Conservation (phyloP, 2,329 filamentous ascomycete species). For the Microdochium nivale region DNA sequence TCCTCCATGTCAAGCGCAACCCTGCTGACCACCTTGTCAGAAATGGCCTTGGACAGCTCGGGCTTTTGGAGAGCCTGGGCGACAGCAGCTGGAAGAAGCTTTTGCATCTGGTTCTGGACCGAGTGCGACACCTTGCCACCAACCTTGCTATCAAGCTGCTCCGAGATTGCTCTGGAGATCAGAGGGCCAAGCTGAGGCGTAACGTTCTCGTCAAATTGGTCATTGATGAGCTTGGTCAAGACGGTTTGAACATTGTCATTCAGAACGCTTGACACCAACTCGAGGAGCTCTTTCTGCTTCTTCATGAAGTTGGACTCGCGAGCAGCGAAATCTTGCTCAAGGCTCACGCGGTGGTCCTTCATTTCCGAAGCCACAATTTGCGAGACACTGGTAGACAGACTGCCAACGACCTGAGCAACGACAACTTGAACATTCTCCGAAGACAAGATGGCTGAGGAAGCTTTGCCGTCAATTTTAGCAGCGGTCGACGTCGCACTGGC, state of each 20-base stretch:
- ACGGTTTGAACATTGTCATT: slow-evolving; percentile 61
- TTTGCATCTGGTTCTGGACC: slow-evolving; percentile 66
- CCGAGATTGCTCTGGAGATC: slow-evolving; percentile 59
- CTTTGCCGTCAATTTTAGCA: slow-evolving; percentile 12
- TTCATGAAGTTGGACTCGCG: slow-evolving; percentile 43
- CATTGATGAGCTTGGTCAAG: slow-evolving; percentile 65
- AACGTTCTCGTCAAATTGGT: slow-evolving; percentile 66
- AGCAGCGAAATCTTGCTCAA: slow-evolving; percentile 53
- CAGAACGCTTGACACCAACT: slow-evolving; percentile 51
- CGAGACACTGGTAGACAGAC: slow-evolving; percentile 38
- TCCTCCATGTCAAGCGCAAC: slow-evolving; percentile 62
- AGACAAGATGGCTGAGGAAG: slow-evolving; percentile 13
- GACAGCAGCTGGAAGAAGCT: slow-evolving; percentile 58
- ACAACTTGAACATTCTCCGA: slow-evolving; percentile 42
- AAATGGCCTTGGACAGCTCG: slow-evolving; percentile 63
- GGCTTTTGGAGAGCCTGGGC: slow-evolving; percentile 62
- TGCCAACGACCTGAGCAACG: slow-evolving; percentile 43
- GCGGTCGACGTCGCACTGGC: slow-evolving; percentile 17
- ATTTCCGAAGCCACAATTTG: slow-evolving; percentile 39
- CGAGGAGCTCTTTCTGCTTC: slow-evolving; percentile 45
- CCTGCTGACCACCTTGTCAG: slow-evolving; percentile 61
- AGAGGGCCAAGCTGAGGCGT: slow-evolving; percentile 65
- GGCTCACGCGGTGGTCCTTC: slow-evolving; percentile 51
- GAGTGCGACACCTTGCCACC: slow-evolving; percentile 55
- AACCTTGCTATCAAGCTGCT: slow-evolving; percentile 62